Base-by-base conservation (phyloP, 192 early-diverging fungal genomes). In the Backusella psychrophila region DNA sequence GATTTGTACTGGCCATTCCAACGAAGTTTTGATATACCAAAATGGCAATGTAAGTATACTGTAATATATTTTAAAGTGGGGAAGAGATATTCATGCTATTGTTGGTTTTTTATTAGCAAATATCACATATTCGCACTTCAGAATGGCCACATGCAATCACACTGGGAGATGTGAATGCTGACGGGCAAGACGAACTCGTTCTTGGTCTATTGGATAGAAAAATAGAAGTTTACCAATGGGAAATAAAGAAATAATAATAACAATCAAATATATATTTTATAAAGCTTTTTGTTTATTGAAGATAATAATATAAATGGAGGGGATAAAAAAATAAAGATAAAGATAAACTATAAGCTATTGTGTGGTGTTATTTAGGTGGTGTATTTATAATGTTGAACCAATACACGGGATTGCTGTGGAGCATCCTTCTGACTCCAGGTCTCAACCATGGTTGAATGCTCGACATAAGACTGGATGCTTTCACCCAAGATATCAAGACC, bases 111-210 rank as follows among this genome's bases (percentile, higher is more conserved):
- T 14, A 42, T 33, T 67, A 84, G 83, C 66, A 42, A 5, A 69
- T 84, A 26, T 38, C 70, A 1, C 38, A 68, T 19, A 78, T 82
- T 26, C 35, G 34, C 38, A 79, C 80, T 19, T 38, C 75, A 59
- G 83, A 84, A 29, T 84, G 80, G 80, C 63, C 78, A 3, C 76
- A 75, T 74, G 53, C 71, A 15, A 77, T 84, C 36, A 75, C 74
- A 15, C 29, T 81, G 3, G 83, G 77, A 6, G 83, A 84, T 72
- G 77, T 82, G 5, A 74, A 84, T 63, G 75, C 52, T 11, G 80
- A 81, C 66, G 83, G 77, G 8, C 39, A 77, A 56, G 80, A 81
- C 66, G 80, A 79, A 53, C 63, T 84, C n/a, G 77, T 84, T 35
- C 31, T 84, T 21, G 83, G 83, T 3, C 42, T 82, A 21, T 35